These are phyloP conservation scores for Triticum dicoccoides DNA, from an alignment of 176 grass and related monocot genomes.

Conservation along the genomic window DNA sequence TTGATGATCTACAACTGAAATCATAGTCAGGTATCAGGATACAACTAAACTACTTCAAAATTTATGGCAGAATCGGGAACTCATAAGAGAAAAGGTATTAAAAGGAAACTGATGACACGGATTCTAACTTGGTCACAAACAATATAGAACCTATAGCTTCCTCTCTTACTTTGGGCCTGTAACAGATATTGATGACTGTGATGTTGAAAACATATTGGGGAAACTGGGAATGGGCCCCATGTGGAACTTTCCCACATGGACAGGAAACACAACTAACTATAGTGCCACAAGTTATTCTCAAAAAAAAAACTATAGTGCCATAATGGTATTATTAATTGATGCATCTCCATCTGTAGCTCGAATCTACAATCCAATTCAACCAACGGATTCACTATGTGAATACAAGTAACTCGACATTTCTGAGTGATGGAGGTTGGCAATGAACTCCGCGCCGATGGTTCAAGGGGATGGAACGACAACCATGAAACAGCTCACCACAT, in stretches of 20 bases:
- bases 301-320: background rate
- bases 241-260: background rate
- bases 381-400: background rate
- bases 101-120: background rate
- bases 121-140: background rate
- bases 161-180: background rate
- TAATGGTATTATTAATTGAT: background rate
- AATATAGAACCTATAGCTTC: background rate
- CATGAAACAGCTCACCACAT: background rate
- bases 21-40: background rate
- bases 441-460: background rate
- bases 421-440: background rate
- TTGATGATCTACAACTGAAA: constrained; percentile 3
- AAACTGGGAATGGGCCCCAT: background rate
- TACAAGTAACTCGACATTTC: background rate
- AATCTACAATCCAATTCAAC: background rate
- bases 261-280: constrained; percentile 17
- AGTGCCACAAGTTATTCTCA: too few species aligned
- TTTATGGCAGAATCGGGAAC: background rate
- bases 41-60: background rate
- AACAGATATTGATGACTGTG: background rate
- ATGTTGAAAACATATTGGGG: background rate
- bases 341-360: background rate
- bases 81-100: background rate
- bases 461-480: background rate